Conservation (phyloP, 2,329 filamentous ascomycete species). For the Claviceps lovelessii region DNA sequence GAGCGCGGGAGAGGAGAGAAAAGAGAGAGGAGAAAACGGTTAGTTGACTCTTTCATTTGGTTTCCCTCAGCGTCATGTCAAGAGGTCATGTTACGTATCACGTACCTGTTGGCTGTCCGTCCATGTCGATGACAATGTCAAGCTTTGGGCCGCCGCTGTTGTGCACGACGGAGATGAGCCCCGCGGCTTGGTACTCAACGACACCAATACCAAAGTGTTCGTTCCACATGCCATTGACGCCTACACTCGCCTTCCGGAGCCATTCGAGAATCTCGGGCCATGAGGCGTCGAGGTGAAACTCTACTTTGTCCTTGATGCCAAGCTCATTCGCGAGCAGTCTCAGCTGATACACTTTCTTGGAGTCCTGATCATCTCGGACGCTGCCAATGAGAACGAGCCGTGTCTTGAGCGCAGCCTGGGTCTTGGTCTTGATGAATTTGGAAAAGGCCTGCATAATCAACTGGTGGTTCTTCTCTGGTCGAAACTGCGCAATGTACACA, state of each 20-base stretch:
- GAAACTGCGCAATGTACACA: slow-evolving; percentile 93
- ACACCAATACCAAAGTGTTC: slow-evolving; percentile 98
- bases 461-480: slow-evolving; percentile 91
- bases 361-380: slow-evolving; percentile 72
- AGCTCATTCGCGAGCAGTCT: slow-evolving; percentile 77
- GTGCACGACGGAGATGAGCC: slow-evolving; percentile 84
- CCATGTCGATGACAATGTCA: slow-evolving; percentile 75
- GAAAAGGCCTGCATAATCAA: slow-evolving; percentile 77
- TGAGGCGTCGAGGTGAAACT: slow-evolving; percentile 78
- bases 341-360: slow-evolving; percentile 74
- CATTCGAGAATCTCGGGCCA: slow-evolving; percentile 79
- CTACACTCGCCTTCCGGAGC: slow-evolving; percentile 62
- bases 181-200: slow-evolving; percentile 94
- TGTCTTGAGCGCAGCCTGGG: slow-evolving; percentile 37
- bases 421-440: slow-evolving; percentile 47
- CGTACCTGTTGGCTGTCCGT: slow-evolving; percentile 64
- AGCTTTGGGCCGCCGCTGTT: slow-evolving; percentile 83
- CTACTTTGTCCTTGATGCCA: slow-evolving; percentile 66
- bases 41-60: not conserved
- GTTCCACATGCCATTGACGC: slow-evolving; percentile 99
- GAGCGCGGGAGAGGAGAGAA: not conserved
- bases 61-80: not conserved
- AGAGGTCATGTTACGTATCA: slow-evolving; percentile 23
- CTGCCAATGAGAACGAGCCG: slow-evolving; percentile 77
- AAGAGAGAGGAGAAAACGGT: not conserved